phyloP scores from a whole-genome alignment of 768 basidiomycete genomes.

The Lactarius tabidus region DNA sequence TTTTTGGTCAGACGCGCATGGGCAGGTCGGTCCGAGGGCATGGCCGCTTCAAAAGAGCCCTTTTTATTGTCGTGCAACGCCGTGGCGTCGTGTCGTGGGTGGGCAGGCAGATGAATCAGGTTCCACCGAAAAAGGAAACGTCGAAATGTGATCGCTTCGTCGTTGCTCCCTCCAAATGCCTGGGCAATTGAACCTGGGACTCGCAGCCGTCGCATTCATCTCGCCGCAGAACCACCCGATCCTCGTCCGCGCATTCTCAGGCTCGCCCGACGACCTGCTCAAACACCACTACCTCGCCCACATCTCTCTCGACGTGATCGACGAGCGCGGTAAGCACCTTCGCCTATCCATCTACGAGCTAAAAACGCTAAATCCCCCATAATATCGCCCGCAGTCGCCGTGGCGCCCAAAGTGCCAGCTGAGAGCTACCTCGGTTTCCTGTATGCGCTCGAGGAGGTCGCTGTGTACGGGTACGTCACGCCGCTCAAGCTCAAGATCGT shows the following conservation, averaged over 20 bases:
- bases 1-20: conserved; percentile 41
- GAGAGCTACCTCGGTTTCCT: conserved; percentile 85
- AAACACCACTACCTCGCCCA: conserved; percentile 93
- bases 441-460: conserved; percentile 90
- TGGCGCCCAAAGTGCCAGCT: conserved; percentile 46
- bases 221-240: conserved; percentile 82
- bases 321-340: conserved; percentile 72
- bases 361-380: too few species aligned
- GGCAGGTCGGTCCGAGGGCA: conserved; percentile 13
- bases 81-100: too few species aligned
- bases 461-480: conserved; percentile 89
- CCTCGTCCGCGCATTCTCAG: conserved; percentile 67
- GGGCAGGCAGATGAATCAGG: too few species aligned
- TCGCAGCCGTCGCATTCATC: conserved; percentile 83
- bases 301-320: conserved; percentile 85
- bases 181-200: conserved; percentile 46
- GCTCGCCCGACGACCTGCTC: conserved; percentile 54
- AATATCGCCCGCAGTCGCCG: conserved; percentile 33
- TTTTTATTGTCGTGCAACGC: too few species aligned
- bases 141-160: neutral
- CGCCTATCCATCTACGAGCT: neutral
- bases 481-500: conserved; percentile 87
- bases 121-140: conserved; percentile 2
- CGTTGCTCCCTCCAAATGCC: conserved; percentile 43
- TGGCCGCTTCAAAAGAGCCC: too few species aligned